Base-by-base conservation (phyloP, 2,329 filamentous ascomycete genomes). In the Clarireedia homoeocarpa region DNA sequence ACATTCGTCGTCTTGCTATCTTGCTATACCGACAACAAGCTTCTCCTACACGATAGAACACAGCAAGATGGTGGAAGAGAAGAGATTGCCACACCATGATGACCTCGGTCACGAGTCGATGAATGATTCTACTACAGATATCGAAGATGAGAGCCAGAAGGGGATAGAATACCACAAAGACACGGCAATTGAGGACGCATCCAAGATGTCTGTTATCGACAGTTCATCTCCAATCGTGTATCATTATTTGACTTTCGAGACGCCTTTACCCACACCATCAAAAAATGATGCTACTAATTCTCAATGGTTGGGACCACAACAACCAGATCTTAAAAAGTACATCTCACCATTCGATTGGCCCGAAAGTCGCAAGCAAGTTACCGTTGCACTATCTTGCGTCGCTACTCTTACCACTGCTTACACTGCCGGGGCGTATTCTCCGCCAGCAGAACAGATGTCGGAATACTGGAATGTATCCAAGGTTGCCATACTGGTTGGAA, bases 381-480 rank as follows among this genome's bases (percentile, higher is more conserved):
- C 88, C 63, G 82, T 92, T 7, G 80, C 78, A 65, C 76, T 96
- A 12, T 89, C 87, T 7, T 95, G 88, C 68, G 71, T 83, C 6
- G 89, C 88, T 1, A 95, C 90, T 0, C 78, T 83, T 20, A 72
- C 91, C 51, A 89, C 90, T 0, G 90, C 89, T 6, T 95, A 91
- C 69, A 81, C 86, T 0, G 88, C 91, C 0, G 91, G 91, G 3
- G 81, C 89, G 2, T 94, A 94, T 70, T 86, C 85, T 6, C 85
- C 89, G 0, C 82, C 88, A 0, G 74, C 84, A 0, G 70, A 71
- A 5, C 79, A 88, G 53, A 84, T 96, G 75, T 79, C 78, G 1
- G 69, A 73, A 1, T 80, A 88, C 65, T 89, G 88, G 72, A 70
- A 79, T 3, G 76, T 89, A 0, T 85, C 83, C 40, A 73, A 76